phyloP scores from a whole-genome alignment of 2,329 filamentous ascomycete genomes.

The Apiospora saccharicola region DNA sequence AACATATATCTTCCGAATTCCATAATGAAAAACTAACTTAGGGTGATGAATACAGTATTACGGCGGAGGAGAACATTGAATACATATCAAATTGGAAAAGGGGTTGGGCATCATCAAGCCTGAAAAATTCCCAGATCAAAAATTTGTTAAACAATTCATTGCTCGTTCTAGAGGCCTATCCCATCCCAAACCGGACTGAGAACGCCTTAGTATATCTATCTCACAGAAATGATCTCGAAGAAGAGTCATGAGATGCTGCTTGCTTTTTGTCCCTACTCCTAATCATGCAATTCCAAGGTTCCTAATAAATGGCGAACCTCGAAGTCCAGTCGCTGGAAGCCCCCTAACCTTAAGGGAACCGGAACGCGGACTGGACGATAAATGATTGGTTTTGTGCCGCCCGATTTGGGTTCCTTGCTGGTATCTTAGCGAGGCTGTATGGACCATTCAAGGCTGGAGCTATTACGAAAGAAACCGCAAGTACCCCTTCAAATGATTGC shows the following conservation, averaged over 20 bases:
- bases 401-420: slow-evolving; percentile 9
- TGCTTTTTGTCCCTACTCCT: slow-evolving; percentile 25
- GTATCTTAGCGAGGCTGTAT: not conserved
- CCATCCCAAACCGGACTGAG: slow-evolving; percentile 21
- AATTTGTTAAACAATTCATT: slow-evolving; percentile 14
- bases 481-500: slow-evolving; percentile 20
- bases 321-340: slow-evolving; percentile 16
- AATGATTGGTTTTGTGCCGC: not conserved
- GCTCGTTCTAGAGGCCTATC: slow-evolving; percentile 22
- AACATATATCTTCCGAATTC: not conserved
- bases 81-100: not conserved
- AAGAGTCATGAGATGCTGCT: slow-evolving; percentile 25
- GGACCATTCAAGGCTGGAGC: not conserved
- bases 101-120: not conserved
- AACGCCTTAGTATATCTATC: slow-evolving; percentile 25
- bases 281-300: slow-evolving; percentile 13
- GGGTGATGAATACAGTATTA: not conserved
- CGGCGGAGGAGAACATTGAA: too few species aligned
- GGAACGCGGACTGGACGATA: slow-evolving; percentile 15
- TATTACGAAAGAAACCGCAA: not conserved
- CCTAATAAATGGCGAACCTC: slow-evolving; percentile 5
- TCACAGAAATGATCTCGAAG: slow-evolving; percentile 21
- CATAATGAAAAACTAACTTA: not conserved
- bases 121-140: not conserved
- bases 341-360: not conserved